phyloP scores from a whole-genome alignment of 352 stramenopile species.

The Globisporangium apiculatum region DNA sequence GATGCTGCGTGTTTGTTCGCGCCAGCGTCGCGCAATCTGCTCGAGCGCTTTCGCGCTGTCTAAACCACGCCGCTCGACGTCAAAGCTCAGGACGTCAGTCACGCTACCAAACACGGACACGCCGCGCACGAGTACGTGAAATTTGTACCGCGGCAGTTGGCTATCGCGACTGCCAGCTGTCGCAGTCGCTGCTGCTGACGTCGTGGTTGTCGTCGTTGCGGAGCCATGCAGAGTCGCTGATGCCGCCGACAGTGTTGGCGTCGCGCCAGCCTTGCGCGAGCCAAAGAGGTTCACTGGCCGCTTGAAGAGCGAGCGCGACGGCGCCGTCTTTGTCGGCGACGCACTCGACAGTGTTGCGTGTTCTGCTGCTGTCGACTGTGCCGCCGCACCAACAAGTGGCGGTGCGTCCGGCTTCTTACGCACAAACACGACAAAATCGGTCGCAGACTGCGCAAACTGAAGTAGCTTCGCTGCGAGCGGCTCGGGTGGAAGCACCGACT shows the following conservation, averaged over 20 bases:
- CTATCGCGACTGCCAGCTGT: neutral
- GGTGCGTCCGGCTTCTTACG: slow-evolving; percentile 11
- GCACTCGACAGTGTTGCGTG: too few species aligned
- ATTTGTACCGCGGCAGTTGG: neutral
- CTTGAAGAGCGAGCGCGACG: slow-evolving; percentile 20
- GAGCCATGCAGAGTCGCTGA: neutral
- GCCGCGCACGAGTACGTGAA: slow-evolving; percentile 8
- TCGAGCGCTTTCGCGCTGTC: slow-evolving; percentile 3
- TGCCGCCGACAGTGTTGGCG: neutral
- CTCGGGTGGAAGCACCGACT: slow-evolving; percentile 9
- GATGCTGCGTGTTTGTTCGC: neutral
- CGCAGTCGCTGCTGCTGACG: neutral
- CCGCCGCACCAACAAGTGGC: neutral
- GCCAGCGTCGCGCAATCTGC: neutral
- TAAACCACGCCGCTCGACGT: slow-evolving; percentile 4
- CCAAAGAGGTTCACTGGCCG: slow-evolving; percentile 19
- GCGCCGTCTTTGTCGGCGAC: neutral
- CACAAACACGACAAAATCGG: slow-evolving; percentile 9
- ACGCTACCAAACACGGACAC: neutral
- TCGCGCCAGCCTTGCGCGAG: slow-evolving; percentile 11
- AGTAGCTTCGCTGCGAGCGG: slow-evolving; percentile 26
- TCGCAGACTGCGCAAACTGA: slow-evolving; percentile 21
- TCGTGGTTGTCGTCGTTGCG: neutral
- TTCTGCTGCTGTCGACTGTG: neutral
- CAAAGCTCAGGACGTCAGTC: slow-evolving; percentile 9